phyloP scores from a whole-genome alignment of 2,329 filamentous ascomycete genomes.

The Fusarium circinatum region DNA sequence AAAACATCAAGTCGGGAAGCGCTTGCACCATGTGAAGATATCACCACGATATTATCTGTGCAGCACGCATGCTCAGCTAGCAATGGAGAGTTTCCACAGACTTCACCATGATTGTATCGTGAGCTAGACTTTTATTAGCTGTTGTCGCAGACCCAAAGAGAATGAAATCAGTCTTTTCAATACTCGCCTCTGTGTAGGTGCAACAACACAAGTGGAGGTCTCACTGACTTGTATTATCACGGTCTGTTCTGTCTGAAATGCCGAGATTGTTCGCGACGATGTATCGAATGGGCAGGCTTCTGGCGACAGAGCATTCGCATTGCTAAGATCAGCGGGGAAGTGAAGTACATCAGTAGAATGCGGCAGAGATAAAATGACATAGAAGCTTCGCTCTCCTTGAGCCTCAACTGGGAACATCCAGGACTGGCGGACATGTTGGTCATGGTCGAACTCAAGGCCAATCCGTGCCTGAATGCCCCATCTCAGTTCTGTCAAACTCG shows the following conservation, averaged over 20 bases:
- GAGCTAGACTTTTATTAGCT: constrained; percentile 41
- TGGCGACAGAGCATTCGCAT: constrained; percentile 55
- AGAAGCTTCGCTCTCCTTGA: constrained; percentile 35
- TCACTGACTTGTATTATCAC: constrained; percentile 66
- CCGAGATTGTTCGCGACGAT: constrained; percentile 62
- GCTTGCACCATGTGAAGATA: constrained; percentile 54
- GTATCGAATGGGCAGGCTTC: constrained; percentile 61
- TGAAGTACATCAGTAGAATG: constrained; percentile 60
- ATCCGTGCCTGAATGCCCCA: constrained; percentile 76
- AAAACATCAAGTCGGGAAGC: constrained; percentile 54
- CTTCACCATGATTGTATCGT: constrained; percentile 47
- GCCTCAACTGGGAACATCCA: constrained; percentile 60
- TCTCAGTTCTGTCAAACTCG: constrained; percentile 74
- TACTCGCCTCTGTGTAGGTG: constrained; percentile 46
- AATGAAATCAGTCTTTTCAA: not conserved
- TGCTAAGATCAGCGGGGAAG: constrained; percentile 59
- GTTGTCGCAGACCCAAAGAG: not conserved
- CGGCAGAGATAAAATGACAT: constrained; percentile 61
- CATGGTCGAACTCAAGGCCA: constrained; percentile 65
- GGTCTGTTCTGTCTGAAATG: constrained; percentile 50
- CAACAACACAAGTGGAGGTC: constrained; percentile 54
- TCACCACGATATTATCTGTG: constrained; percentile 50
- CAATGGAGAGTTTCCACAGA: constrained; percentile 43
- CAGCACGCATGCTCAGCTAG: constrained; percentile 57
- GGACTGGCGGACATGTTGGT: constrained; percentile 59